phyloP scores from a whole-genome alignment of 306 rosid genomes.

The Astragalus glycyphyllos region DNA sequence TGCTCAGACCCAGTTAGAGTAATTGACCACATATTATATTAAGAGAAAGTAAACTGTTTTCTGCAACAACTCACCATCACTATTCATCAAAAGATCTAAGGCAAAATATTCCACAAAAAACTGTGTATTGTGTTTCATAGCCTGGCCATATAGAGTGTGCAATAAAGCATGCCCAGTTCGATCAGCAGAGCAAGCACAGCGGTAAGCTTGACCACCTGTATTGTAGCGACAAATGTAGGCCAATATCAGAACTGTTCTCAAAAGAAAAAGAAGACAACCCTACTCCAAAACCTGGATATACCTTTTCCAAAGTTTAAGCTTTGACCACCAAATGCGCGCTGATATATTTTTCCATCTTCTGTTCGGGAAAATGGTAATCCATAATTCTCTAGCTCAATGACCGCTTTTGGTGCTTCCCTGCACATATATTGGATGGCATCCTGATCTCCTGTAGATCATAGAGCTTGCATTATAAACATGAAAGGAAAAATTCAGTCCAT shows the following conservation, averaged over 20 bases:
- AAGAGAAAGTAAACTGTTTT: background rate
- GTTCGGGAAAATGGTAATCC: slow-evolving; percentile 94
- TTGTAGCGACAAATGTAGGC: slow-evolving; percentile 31
- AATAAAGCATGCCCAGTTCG: slow-evolving; percentile 94
- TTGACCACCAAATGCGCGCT: slow-evolving; percentile 98
- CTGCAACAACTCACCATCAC: slow-evolving; percentile 66
- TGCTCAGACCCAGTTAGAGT: slow-evolving; percentile 10
- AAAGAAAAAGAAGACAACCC: background rate
- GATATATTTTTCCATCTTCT: slow-evolving; percentile 86
- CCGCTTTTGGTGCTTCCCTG: slow-evolving; percentile 96
- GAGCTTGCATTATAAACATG: slow-evolving; percentile 31
- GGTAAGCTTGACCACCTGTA: slow-evolving; percentile 96
- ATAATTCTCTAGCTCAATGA: slow-evolving; percentile 92
- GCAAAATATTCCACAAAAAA: slow-evolving; percentile 94
- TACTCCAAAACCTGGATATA: slow-evolving; percentile 37
- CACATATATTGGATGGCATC: slow-evolving; percentile 98
- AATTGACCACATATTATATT: background rate
- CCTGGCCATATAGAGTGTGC: slow-evolving; percentile 95
- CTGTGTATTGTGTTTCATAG: slow-evolving; percentile 92
- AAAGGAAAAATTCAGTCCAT: slow-evolving; percentile 15
- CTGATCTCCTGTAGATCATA: slow-evolving; percentile 74
- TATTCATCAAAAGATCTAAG: slow-evolving; percentile 80
- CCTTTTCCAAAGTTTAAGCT: slow-evolving; percentile 96
- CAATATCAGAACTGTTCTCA: slow-evolving; percentile 41
- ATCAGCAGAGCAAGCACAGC: slow-evolving; percentile 97